Evolutionary conservation across 73 alveolate genomes (phyloP).

Genomic region (Diophrys sp.): DNA sequence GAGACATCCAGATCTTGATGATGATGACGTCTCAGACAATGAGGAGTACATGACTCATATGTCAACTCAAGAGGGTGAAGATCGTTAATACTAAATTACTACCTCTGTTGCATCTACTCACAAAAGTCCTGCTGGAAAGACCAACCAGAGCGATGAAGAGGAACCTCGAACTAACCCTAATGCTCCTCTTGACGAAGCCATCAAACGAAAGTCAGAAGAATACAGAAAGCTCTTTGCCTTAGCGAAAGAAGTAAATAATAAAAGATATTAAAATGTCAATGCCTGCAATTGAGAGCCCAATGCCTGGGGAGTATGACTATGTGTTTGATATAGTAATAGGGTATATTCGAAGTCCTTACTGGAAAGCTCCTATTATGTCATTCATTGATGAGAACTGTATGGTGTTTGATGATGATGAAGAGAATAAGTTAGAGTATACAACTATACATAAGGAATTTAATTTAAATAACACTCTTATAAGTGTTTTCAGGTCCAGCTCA

Average conservation of each 20-base stretch:
- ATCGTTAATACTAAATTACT: not conserved
- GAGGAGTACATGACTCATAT: too few species aligned
- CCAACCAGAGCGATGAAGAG: too few species aligned
- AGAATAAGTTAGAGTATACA: slow-evolving; percentile 82
- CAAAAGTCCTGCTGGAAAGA: too few species aligned
- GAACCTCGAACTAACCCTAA: too few species aligned
- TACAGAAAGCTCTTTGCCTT: too few species aligned
- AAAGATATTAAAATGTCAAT: slow-evolving; percentile 14
- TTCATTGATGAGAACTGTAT: slow-evolving; percentile 82
- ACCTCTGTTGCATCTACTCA: too few species aligned
- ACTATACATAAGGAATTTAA: slow-evolving; percentile 69
- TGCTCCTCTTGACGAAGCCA: too few species aligned
- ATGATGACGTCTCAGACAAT: too few species aligned
- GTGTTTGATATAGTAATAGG: slow-evolving; percentile 66
- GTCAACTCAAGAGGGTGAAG: not conserved
- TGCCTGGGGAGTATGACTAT: slow-evolving; percentile 58
- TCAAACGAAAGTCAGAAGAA: too few species aligned
- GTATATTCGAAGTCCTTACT: slow-evolving; percentile 68
- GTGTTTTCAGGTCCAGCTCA: too few species aligned
- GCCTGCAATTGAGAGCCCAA: slow-evolving; percentile 1
- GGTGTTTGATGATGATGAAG: slow-evolving; percentile 84
- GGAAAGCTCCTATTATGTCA: slow-evolving; percentile 74
- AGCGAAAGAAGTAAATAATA: not conserved
- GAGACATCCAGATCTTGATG: too few species aligned
- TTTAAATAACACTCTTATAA: slow-evolving; percentile 16